Conservation (phyloP, 78 protist species). For the Dictyostelium firmibasis region DNA sequence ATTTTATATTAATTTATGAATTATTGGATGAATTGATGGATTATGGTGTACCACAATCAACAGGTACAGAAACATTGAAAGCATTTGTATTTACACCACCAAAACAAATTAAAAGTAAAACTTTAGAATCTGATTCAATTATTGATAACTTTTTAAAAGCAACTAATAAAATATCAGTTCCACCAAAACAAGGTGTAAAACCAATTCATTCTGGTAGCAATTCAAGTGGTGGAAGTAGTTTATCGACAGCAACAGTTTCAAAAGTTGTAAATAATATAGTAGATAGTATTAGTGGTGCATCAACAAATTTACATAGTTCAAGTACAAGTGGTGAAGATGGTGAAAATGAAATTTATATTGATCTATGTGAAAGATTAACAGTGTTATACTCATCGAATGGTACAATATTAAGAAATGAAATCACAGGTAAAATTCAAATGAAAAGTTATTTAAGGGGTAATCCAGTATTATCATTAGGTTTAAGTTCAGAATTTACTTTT, state of each 20-base stretch:
- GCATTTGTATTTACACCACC: slow-evolving; percentile 82
- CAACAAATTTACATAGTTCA: neutral
- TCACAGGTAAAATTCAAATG: slow-evolving; percentile 93
- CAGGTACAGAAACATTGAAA: slow-evolving; percentile 88
- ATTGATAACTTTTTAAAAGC: slow-evolving; percentile 47
- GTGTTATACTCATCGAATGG: slow-evolving; percentile 81
- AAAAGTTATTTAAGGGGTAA: slow-evolving; percentile 86
- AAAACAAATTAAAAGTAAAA: neutral
- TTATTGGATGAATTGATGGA: slow-evolving; percentile 93
- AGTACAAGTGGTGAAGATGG: neutral
- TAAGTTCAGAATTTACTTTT: slow-evolving; percentile 87
- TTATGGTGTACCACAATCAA: slow-evolving; percentile 89
- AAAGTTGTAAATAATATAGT: neutral
- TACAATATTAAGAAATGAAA: slow-evolving; percentile 56
- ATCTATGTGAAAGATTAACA: slow-evolving; percentile 88
- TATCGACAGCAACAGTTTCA: too few relatives aligned
- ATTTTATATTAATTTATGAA: slow-evolving; percentile 95
- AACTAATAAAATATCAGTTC: slow-evolving; percentile 36
- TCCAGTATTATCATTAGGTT: slow-evolving; percentile 88
- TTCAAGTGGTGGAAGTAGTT: neutral
- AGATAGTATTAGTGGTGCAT: neutral
- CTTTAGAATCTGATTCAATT: slow-evolving; percentile 3
- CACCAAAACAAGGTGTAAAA: slow-evolving; percentile 17
- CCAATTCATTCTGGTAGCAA: slow-evolving; percentile 46
- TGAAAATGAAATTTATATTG: slow-evolving; percentile 88